Conservation (phyloP, 2,329 filamentous ascomycete species). For the Ceratocystis harringtonii region DNA sequence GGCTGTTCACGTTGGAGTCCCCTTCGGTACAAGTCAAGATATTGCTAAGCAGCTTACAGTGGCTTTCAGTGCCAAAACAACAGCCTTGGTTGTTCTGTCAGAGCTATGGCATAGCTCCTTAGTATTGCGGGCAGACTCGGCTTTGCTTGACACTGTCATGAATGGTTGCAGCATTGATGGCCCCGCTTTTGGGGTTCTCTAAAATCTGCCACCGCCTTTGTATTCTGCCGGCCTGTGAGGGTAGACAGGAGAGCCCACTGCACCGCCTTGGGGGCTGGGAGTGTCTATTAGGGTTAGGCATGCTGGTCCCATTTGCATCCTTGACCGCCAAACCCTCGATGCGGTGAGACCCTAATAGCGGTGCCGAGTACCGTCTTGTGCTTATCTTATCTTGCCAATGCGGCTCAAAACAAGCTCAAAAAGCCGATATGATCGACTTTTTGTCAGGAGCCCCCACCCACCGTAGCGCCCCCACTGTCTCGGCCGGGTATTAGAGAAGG, state of each 20-base stretch:
- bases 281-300: neutral
- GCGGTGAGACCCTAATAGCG: neutral
- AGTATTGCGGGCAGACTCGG: neutral
- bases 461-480: neutral
- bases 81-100: neutral
- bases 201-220: neutral
- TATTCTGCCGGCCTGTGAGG: neutral
- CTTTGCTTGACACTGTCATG: neutral
- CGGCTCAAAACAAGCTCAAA: constrained; percentile 10
- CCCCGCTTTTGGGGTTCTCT: neutral
- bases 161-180: neutral
- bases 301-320: neutral
- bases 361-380: neutral
- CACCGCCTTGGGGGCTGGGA: neutral
- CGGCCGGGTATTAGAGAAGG: neutral
- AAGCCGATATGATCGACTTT: neutral
- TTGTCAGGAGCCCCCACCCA: neutral
- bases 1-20: neutral
- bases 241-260: neutral
- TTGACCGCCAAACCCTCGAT: no score
- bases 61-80: neutral
- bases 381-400: neutral
- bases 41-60: neutral
- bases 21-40: neutral
- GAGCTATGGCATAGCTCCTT: neutral